Conservation (phyloP, 176 grass and related monocot genomes). For the Lolium multiflorum region DNA sequence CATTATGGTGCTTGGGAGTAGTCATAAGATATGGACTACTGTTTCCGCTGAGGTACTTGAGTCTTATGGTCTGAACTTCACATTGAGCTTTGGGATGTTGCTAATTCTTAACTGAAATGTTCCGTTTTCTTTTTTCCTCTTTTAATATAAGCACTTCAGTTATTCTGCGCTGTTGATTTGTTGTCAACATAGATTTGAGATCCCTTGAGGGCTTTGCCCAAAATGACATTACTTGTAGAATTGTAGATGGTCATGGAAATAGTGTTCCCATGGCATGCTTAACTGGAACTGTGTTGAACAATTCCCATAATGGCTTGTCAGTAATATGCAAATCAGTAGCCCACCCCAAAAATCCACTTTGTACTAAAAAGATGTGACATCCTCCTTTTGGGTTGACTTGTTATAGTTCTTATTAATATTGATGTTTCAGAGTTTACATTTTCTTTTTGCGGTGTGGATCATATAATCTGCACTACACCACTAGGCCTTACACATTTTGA, state of each 20-base stretch:
- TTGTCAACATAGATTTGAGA: background rate
- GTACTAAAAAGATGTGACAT: background rate
- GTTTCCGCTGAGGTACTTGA: conserved; percentile 77
- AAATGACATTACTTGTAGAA: background rate
- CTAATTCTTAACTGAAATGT: background rate
- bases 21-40: conserved; percentile 90
- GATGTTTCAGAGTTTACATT: conserved; percentile 16
- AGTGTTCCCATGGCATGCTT: no score
- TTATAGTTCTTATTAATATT: background rate
- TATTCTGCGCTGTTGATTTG: conserved; percentile 16
- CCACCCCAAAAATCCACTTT: background rate
- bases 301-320: background rate
- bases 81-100: background rate
- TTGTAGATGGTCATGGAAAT: conserved; percentile 11
- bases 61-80: conserved; percentile 1
- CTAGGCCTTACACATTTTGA: no score
- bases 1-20: conserved; percentile 93
- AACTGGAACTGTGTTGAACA: background rate
- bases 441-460: background rate
- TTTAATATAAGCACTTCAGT: background rate
- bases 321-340: background rate
- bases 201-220: background rate
- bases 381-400: background rate
- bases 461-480: no score
- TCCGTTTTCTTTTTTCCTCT: background rate